Evolutionary conservation across 108 stramenopile genomes (phyloP), one percentile per base, ranked within the genome.

Genomic region (Cyclostephanos invisitatus): DNA sequence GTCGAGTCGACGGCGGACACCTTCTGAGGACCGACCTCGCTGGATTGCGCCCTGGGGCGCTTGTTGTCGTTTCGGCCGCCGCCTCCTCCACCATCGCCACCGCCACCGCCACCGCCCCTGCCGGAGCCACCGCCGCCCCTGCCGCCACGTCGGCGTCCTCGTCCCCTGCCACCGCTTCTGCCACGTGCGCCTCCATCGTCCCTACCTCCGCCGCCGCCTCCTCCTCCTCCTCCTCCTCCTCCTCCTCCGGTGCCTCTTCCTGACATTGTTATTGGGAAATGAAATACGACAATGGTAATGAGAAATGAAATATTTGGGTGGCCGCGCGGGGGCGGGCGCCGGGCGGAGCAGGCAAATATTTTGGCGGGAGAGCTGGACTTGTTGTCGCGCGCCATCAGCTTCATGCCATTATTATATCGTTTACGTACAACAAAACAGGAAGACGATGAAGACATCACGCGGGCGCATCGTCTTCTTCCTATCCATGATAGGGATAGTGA

Each of bases 91-190:
- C n/a, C 53, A 15, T 11, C 25, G 5, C 25, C 53, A 0, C 22
- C 5, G 2, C 25, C 11, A 17, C n/a, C 2, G n/a, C 29, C 24
- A 49, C 29, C n/a, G 47, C 44, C 53, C 2, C 38, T 7, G 15
- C 32, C 32, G 15, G 18, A 32, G 60, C 69, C 14, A 2, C 38
- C 18, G 12, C 38, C 12, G 10, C 68, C 62, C 12, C 68, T 21
- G 17, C 68, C 61, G 17, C 42, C 42, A 25, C 57, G 12, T 15
- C 68, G 62, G 11, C 69, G 29, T 20, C 69, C 69, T 38, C 69
- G 9, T 42, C 60, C 68, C 28, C 61, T 62, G 48, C 60, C 68
- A 36, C 62, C 15, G 20, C 42, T 1, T 2, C 69, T 37, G 18
- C 59, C 15, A 22, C 47, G 59, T 21, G 44, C 48, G 28, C 62